A percentile compares a stretch with the other conserved stretches of the same genome.
Evolutionary conservation across 108 stramenopile genomes (phyloP).

Genomic region (Cyclotella atomus): DNA sequence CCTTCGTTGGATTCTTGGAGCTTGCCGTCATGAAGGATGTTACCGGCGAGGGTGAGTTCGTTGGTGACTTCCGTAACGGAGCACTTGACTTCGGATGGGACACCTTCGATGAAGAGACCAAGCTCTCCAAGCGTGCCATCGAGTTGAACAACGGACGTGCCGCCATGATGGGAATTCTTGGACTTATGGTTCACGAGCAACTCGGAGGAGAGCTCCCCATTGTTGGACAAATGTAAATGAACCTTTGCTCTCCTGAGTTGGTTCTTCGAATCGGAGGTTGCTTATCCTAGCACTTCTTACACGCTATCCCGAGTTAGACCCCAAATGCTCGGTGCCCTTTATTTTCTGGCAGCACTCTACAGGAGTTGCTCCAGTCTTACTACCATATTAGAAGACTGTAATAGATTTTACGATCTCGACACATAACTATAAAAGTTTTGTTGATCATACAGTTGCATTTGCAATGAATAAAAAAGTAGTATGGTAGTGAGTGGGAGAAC

Average conservation of each 20-base stretch:
- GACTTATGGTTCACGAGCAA: conserved; percentile 77
- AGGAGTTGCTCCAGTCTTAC: no score
- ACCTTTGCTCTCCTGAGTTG: not conserved
- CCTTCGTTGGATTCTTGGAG: conserved; percentile 49
- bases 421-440: no score
- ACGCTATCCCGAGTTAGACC: no score
- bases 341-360: no score
- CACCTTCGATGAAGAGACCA: conserved; percentile 60
- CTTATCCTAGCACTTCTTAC: no score
- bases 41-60: conserved; percentile 55
- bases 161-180: conserved; percentile 89
- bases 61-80: conserved; percentile 79
- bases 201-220: conserved; percentile 52
- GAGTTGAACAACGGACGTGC: conserved; percentile 92
- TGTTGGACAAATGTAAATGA: conserved; percentile 42
- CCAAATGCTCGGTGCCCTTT: no score
- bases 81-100: conserved; percentile 79
- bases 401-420: no score
- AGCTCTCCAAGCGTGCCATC: conserved; percentile 78
- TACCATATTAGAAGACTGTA: no score
- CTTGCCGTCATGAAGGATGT: conserved; percentile 51
- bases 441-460: no score
- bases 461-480: no score
- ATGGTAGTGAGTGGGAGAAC: no score
- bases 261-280: no score